phyloP scores from a whole-genome alignment of 129 eudicot species.

The Ambrosia trifida region DNA sequence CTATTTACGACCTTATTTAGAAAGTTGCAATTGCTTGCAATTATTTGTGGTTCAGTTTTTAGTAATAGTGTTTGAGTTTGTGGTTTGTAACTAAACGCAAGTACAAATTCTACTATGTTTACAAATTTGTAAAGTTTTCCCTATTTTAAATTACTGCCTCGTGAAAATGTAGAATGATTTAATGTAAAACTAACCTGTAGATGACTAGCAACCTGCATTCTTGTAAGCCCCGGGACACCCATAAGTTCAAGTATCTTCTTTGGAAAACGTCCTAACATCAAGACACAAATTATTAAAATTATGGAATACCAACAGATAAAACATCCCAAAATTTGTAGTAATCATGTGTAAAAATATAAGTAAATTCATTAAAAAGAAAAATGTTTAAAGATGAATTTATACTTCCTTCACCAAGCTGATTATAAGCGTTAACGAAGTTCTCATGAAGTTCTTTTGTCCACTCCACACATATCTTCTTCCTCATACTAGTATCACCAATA shows the following conservation, averaged over 20 bases:
- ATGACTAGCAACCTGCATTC: conserved; percentile 51
- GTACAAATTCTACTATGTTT: neutral
- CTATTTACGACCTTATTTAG: too few relatives aligned
- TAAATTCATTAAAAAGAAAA: neutral
- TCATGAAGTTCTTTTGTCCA: conserved; percentile 55
- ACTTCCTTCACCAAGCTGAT: conserved; percentile 50
- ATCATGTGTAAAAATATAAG: too few relatives aligned
- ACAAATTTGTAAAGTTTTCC: neutral
- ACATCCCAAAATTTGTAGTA: neutral
- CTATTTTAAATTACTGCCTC: neutral
- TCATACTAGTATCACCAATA: neutral
- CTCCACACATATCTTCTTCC: conserved; percentile 33
- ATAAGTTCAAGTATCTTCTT: conserved; percentile 39
- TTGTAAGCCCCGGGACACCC: conserved; percentile 46
- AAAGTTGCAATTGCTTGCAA: too few relatives aligned
- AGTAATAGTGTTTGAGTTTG: neutral
- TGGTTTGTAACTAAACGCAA: neutral
- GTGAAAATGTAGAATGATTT: neutral
- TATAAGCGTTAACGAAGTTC: conserved; percentile 40
- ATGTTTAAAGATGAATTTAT: conserved; percentile 16
- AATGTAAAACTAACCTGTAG: conserved; percentile 36
- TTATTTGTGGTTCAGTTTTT: neutral
- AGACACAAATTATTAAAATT: neutral
- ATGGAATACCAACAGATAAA: neutral
- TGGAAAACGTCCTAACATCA: conserved; percentile 36